Conservation (phyloP, 106 monocot species). For the Platanthera zijinensis region DNA sequence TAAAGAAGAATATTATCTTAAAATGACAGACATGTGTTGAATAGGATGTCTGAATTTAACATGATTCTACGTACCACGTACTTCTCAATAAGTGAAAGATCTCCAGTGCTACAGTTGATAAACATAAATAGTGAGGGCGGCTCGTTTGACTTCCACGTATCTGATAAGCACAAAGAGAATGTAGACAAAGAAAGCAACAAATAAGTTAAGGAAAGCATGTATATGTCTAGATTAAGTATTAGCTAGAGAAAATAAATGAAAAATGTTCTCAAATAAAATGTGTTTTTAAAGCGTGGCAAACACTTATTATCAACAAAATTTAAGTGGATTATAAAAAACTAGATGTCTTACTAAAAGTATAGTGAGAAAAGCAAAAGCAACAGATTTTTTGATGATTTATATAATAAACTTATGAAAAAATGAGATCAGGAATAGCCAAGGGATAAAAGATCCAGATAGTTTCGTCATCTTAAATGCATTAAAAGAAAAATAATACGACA, state of each 20-base stretch:
- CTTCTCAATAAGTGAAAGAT: constrained; percentile 90
- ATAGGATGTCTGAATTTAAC: not conserved
- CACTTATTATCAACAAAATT: not conserved
- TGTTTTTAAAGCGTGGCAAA: too few species aligned
- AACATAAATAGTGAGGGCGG: constrained; percentile 83
- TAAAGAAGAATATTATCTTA: not conserved
- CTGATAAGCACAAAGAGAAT: constrained; percentile 11
- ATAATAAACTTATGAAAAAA: too few species aligned
- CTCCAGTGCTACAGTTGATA: constrained; percentile 90
- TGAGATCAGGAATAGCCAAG: too few species aligned
- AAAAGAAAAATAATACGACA: too few species aligned
- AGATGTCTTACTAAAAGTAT: too few species aligned
- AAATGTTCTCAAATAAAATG: not conserved
- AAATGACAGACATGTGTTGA: not conserved
- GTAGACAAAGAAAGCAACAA: not conserved
- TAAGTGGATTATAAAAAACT: not conserved
- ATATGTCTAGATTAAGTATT: not conserved
- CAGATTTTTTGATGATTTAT: too few species aligned
- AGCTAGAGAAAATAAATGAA: not conserved
- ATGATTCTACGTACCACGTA: constrained; percentile 70
- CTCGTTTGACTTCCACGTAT: constrained; percentile 39
- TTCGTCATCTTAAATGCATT: too few species aligned
- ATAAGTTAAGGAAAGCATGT: not conserved
- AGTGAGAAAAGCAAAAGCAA: not conserved
- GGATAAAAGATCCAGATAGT: too few species aligned